These are phyloP conservation scores for Exophiala calicioides DNA, from an alignment of 2,329 filamentous ascomycete species.

Conservation along the genomic window DNA sequence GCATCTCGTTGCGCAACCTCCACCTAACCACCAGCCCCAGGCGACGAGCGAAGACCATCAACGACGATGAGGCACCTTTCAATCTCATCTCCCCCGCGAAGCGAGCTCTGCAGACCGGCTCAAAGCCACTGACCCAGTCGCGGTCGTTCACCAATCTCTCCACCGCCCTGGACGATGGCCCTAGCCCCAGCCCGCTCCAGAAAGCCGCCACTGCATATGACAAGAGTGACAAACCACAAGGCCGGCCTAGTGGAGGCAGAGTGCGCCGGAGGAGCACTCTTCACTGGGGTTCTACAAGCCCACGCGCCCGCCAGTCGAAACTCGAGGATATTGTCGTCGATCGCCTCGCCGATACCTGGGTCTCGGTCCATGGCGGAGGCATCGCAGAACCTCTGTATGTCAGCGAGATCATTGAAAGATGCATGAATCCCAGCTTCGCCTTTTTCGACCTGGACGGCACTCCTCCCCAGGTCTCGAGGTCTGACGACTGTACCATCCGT, in stretches of 20 bases:
- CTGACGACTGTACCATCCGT: constrained; percentile 65
- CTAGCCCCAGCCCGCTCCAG: constrained; percentile 25
- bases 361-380: constrained; percentile 72
- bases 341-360: constrained; percentile 83
- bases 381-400: constrained; percentile 79
- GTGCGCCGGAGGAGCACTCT: constrained; percentile 60
- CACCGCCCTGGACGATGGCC: constrained; percentile 16
- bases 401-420: constrained; percentile 75
- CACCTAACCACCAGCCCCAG: constrained; percentile 62
- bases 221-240: constrained; percentile 25
- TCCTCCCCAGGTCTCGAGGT: constrained; percentile 65
- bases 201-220: constrained; percentile 28
- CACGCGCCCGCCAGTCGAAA: constrained; percentile 67
- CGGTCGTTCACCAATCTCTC: constrained; percentile 50
- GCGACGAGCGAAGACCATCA: constrained; percentile 63
- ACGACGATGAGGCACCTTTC: constrained; percentile 73
- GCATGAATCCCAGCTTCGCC: constrained; percentile 89
- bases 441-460: constrained; percentile 74
- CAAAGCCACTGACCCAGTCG: constrained; percentile 55
- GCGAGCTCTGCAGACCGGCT: constrained; percentile 56
- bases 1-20: constrained; percentile 83
- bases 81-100: constrained; percentile 67
- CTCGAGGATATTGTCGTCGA: constrained; percentile 71
- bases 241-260: constrained; percentile 40
- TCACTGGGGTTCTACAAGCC: constrained; percentile 63